Percentiles rank a stretch among this genome's conserved stretches.
phyloP scores from a whole-genome alignment of 306 rosid genomes.

The Neltuma alba region DNA sequence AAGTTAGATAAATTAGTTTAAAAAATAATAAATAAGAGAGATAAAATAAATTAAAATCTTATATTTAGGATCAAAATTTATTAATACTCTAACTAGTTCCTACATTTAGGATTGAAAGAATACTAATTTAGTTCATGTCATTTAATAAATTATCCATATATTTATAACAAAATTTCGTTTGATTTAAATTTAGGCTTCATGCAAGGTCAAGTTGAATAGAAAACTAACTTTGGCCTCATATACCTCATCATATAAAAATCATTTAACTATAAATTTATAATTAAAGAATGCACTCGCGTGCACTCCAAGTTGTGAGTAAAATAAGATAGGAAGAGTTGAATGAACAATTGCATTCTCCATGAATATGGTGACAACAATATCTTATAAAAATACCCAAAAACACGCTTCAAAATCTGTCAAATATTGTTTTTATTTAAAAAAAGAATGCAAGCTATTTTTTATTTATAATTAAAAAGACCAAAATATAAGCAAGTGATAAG shows the following conservation, averaged over 20 bases:
- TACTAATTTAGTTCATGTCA: too few species aligned
- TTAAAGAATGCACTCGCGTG: background rate
- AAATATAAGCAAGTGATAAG: too few species aligned
- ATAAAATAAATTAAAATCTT: too few species aligned
- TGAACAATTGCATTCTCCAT: background rate
- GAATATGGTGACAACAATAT: background rate
- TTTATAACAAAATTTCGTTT: background rate
- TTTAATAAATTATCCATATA: background rate
- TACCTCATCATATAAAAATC: background rate
- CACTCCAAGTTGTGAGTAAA: background rate
- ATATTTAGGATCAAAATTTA: too few species aligned
- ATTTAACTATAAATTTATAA: background rate
- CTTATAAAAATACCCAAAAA: background rate
- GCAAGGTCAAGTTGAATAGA: background rate
- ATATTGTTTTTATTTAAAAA: background rate
- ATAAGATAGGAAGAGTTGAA: background rate
- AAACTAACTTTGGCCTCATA: too few species aligned
- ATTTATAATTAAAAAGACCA: background rate
- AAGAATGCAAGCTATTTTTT: background rate
- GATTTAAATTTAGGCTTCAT: background rate
- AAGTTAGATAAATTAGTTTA: too few species aligned
- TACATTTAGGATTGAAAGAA: too few species aligned
- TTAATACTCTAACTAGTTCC: too few species aligned
- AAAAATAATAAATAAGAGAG: too few species aligned
- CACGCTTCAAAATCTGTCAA: background rate